phyloP scores from a whole-genome alignment of 1,284 basidiomycete species.

The Ganoderma resinaceum region DNA sequence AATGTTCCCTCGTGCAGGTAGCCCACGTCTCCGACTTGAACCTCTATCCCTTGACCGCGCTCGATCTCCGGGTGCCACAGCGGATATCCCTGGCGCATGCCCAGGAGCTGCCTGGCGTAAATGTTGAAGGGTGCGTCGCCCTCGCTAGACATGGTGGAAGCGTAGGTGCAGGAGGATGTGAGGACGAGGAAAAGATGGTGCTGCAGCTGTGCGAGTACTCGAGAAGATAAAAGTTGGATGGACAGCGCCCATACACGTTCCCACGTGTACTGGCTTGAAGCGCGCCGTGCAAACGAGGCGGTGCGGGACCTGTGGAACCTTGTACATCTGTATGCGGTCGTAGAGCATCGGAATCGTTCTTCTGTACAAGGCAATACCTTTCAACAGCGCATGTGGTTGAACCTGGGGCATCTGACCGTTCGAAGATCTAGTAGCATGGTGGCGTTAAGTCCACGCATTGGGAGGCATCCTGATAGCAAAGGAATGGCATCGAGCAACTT shows the following conservation, averaged over 20 bases:
- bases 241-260: constrained; percentile 6
- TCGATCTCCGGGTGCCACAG: constrained; percentile 34
- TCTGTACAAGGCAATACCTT: not conserved
- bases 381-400: not conserved
- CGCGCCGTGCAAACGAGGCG: not conserved
- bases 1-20: constrained; percentile 37
- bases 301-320: constrained; percentile 1
- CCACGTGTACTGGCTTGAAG: not conserved
- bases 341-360: not conserved
- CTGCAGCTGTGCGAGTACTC: constrained; percentile 2
- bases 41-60: constrained; percentile 14
- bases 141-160: not conserved
- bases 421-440: not conserved
- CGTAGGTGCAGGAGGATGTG: not conserved
- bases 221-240: constrained; percentile 5
- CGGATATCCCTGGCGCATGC: constrained; percentile 28
- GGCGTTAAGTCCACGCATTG: not conserved
- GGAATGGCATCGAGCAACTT: constrained; percentile 75
- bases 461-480: not conserved
- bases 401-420: not conserved
- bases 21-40: constrained; percentile 41
- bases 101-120: constrained; percentile 29
- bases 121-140: constrained; percentile 17
- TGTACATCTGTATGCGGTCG: not conserved
- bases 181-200: not conserved